These are phyloP conservation scores for Xylogone sp. DNA, from an alignment of 2,329 filamentous ascomycete species.

Conservation along the genomic window DNA sequence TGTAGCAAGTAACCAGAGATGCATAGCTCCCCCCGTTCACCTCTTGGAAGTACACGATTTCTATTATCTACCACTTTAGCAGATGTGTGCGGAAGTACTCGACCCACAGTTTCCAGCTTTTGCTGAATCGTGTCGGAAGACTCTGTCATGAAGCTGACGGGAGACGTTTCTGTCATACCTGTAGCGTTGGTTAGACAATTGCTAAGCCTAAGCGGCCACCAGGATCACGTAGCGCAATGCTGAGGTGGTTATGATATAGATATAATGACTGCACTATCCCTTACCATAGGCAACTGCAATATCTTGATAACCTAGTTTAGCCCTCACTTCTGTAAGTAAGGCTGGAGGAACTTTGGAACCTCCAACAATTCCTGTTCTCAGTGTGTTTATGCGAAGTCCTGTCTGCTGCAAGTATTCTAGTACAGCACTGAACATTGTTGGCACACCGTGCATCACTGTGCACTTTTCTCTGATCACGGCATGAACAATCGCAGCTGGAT, in stretches of 20 bases:
- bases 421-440: conserved; percentile 71
- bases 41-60: conserved; percentile 63
- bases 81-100: conserved; percentile 68
- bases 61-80: conserved; percentile 74
- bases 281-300: too few relatives aligned
- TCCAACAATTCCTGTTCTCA: too few relatives aligned
- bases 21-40: conserved; percentile 68
- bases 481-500: conserved; percentile 59
- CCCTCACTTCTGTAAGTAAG: too few relatives aligned
- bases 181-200: conserved; percentile 44
- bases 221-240: too few relatives aligned
- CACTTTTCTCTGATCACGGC: conserved; percentile 64
- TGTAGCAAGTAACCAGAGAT: conserved; percentile 76
- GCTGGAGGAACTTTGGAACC: too few relatives aligned
- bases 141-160: conserved; percentile 77
- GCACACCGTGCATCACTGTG: conserved; percentile 75
- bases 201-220: too few relatives aligned
- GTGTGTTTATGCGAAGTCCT: too few relatives aligned
- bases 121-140: conserved; percentile 65
- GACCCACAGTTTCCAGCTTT: conserved; percentile 69
- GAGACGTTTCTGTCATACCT: conserved; percentile 68
- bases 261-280: too few relatives aligned
- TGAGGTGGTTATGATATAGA: too few relatives aligned
- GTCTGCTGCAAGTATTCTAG: too few relatives aligned
- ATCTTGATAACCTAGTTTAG: too few relatives aligned